A percentile compares a stretch with the other conserved stretches of the same genome.
Conservation (phyloP, 169 alveolate species). For the Miamiensis avidus region DNA sequence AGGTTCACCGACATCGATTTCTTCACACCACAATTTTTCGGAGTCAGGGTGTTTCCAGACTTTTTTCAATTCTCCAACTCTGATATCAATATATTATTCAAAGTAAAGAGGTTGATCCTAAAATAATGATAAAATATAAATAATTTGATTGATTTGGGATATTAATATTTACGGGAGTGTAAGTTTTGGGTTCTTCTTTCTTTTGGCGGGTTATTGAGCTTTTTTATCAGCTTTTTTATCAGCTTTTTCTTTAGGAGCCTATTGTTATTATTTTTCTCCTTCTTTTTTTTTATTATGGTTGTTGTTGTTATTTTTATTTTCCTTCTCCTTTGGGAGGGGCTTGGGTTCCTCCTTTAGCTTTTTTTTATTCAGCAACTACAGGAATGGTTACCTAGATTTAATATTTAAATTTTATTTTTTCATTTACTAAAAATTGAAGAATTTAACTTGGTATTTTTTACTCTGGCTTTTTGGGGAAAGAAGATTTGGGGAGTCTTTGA, state of each 20-base stretch:
- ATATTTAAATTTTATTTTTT: too few relatives aligned
- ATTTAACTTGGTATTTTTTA: too few relatives aligned
- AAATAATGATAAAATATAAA: too few relatives aligned
- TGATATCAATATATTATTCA: background rate
- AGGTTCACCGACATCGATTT: conserved; percentile 81
- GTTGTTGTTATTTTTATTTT: too few relatives aligned
- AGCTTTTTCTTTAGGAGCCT: background rate
- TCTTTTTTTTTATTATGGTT: too few relatives aligned
- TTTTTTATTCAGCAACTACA: background rate
- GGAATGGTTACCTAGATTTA: too few relatives aligned
- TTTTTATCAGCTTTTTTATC: too few relatives aligned
- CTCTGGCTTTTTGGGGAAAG: background rate
- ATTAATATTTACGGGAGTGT: too few relatives aligned
- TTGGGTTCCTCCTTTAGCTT: background rate
- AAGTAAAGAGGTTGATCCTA: background rate
- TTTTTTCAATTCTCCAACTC: conserved; percentile 34
- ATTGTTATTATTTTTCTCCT: background rate
- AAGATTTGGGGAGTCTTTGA: background rate
- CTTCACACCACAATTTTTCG: conserved; percentile 82
- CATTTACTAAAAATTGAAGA: too few relatives aligned
- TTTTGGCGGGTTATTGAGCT: too few relatives aligned
- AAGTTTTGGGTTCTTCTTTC: too few relatives aligned
- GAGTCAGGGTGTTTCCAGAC: conserved; percentile 70
- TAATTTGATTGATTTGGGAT: too few relatives aligned
- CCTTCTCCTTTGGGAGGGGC: background rate